phyloP scores from a whole-genome alignment of 768 basidiomycete genomes.

The Serendipita sp. region DNA sequence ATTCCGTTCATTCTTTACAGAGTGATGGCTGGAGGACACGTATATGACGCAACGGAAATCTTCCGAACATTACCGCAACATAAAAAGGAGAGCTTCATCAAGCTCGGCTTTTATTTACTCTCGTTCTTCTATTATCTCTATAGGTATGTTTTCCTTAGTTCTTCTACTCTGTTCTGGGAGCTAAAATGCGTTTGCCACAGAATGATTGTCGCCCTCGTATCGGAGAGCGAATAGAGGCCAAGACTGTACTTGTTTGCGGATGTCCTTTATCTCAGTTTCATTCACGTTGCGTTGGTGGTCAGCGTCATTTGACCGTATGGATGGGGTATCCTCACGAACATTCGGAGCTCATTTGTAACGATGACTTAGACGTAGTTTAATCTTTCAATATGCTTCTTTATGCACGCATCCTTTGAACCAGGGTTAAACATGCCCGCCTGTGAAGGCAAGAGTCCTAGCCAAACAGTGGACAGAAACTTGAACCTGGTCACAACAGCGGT shows the following conservation, averaged over 20 bases:
- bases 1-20: slow-evolving; percentile 24
- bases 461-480: not conserved
- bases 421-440: too few species aligned
- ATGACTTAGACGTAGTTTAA: slow-evolving; percentile 4
- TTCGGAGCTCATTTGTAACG: not conserved
- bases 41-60: slow-evolving; percentile 99
- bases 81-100: slow-evolving; percentile 93
- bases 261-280: not conserved
- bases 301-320: not conserved
- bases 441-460: not conserved
- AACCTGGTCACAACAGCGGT: not conserved
- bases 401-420: too few species aligned
- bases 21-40: slow-evolving; percentile 83
- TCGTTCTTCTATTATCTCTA: slow-evolving; percentile 90
- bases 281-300: not conserved
- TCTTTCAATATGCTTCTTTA: not conserved
- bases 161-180: not conserved
- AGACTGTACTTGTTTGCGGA: not conserved
- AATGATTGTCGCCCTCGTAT: slow-evolving; percentile 78
- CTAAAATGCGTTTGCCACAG: slow-evolving; percentile 20
- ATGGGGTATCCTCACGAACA: not conserved
- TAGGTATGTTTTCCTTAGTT: slow-evolving; percentile 34
- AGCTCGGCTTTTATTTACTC: slow-evolving; percentile 82
- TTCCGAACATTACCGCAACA: slow-evolving; percentile 86
- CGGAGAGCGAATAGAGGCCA: slow-evolving; percentile 20